A percentile compares a stretch with the other conserved stretches of the same genome.
These are phyloP conservation scores for Coniochaeta sp. DNA, from an alignment of 2,329 filamentous ascomycete species.

Conservation along the genomic window DNA sequence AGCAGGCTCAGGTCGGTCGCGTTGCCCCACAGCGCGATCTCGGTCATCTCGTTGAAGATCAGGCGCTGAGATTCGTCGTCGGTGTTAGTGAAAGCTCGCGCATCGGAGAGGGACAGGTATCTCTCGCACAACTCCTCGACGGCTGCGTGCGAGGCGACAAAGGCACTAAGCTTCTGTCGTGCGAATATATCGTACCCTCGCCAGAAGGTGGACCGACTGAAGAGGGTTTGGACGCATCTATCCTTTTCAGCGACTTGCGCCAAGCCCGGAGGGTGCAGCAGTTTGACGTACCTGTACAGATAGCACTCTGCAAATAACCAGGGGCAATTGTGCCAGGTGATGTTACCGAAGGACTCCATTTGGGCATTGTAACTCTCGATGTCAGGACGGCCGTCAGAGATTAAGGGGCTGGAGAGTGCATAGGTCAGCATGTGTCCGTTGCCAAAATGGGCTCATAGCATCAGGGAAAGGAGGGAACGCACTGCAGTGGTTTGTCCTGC, in stretches of 20 bases:
- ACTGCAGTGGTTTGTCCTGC: not conserved
- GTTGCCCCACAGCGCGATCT: constrained; percentile 2
- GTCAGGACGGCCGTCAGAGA: not conserved
- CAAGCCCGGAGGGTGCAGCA: not conserved
- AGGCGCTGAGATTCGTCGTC: not conserved
- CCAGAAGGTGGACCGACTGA: not conserved
- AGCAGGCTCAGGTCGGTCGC: not conserved
- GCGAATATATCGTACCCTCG: not conserved
- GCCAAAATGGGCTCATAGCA: too few species aligned
- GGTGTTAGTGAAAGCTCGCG: not conserved
- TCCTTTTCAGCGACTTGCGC: not conserved
- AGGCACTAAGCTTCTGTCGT: not conserved
- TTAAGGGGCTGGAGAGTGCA: not conserved
- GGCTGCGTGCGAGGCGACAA: not conserved
- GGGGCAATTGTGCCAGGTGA: not conserved
- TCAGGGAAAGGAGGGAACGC: not conserved
- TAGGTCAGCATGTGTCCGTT: not conserved
- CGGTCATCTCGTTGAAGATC: not conserved
- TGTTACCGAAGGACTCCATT: not conserved
- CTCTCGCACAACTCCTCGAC: not conserved
- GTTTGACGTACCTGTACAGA: not conserved
- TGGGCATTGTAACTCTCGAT: not conserved
- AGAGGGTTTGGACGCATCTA: not conserved
- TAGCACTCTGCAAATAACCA: constrained; percentile 1
- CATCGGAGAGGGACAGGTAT: not conserved